These are phyloP conservation scores for Blastomyces silverae DNA, from an alignment of 2,329 filamentous ascomycete species.

Conservation along the genomic window DNA sequence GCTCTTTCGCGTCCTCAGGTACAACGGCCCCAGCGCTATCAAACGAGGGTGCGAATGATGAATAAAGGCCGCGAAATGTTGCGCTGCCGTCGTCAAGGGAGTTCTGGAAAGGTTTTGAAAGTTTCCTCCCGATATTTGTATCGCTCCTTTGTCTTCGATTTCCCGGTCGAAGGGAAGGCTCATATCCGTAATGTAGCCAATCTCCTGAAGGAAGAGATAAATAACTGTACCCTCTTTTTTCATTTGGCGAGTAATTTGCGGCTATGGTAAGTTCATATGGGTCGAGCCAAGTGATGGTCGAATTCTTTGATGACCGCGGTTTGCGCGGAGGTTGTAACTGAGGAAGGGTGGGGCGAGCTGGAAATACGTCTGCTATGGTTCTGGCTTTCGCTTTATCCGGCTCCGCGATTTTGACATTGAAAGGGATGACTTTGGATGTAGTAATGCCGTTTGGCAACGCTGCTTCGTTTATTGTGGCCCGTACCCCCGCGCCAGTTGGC, in stretches of 20 bases:
- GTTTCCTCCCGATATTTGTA: background rate
- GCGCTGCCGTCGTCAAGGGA: conserved; percentile 28
- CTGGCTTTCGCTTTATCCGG: conserved; percentile 30
- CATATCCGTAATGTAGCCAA: conserved; percentile 40
- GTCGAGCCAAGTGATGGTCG: conserved; percentile 37
- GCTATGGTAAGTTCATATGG: conserved; percentile 37
- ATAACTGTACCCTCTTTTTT: conserved; percentile 38
- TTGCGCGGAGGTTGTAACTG: conserved; percentile 39
- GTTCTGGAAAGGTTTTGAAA: conserved; percentile 9
- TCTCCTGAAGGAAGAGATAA: conserved; percentile 36
- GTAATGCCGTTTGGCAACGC: conserved; percentile 68
- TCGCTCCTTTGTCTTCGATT: conserved; percentile 9
- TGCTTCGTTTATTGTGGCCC: conserved; percentile 53
- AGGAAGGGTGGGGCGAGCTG: conserved; percentile 34
- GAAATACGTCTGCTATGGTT: conserved; percentile 43
- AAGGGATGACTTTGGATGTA: conserved; percentile 58
- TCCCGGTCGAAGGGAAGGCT: conserved; percentile 6
- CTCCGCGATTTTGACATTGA: conserved; percentile 31
- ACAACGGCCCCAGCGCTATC: conserved; percentile 42
- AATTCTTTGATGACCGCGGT: conserved; percentile 30
- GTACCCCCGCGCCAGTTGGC: conserved; percentile 25
- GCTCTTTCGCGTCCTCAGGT: conserved; percentile 38
- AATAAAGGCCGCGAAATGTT: conserved; percentile 41
- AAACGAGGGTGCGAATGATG: conserved; percentile 44
- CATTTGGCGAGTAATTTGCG: conserved; percentile 30